Evolutionary conservation across 345 rosid species (phyloP).

Genomic region (Eucalyptus erythrocorys): DNA sequence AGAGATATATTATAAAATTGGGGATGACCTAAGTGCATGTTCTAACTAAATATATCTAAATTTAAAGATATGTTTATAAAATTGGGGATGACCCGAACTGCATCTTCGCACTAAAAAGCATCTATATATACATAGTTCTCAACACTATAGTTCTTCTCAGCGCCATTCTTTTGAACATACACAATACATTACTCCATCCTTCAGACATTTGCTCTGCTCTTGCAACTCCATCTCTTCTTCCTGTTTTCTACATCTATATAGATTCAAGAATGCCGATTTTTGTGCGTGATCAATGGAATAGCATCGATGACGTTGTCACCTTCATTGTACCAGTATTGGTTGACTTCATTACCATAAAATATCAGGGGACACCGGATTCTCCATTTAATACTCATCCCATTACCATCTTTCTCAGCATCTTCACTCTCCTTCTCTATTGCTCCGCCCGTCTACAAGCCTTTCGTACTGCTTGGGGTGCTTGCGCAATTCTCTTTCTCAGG

Average conservation of each 20-base stretch:
- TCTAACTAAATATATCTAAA: too few species aligned
- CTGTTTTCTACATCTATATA: background rate
- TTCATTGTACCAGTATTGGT: background rate
- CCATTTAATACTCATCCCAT: background rate
- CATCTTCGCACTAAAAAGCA: too few species aligned
- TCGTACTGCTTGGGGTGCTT: background rate
- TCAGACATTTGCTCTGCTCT: too few species aligned
- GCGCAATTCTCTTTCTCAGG: background rate
- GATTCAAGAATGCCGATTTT: background rate
- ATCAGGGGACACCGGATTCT: background rate
- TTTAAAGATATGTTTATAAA: too few species aligned
- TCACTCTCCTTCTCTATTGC: background rate
- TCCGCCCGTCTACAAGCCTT: background rate
- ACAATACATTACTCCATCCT: too few species aligned
- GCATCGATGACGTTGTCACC: background rate
- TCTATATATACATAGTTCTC: too few species aligned
- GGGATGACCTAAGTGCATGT: too few species aligned
- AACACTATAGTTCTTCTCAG: too few species aligned
- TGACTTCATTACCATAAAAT: background rate
- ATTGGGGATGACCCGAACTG: too few species aligned
- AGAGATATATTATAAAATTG: too few species aligned
- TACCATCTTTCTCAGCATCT: background rate
- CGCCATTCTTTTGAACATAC: too few species aligned
- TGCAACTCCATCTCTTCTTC: background rate
- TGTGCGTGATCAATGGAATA: background rate